Conservation (phyloP, 208 protist species). For the Crithidia expoeki region DNA sequence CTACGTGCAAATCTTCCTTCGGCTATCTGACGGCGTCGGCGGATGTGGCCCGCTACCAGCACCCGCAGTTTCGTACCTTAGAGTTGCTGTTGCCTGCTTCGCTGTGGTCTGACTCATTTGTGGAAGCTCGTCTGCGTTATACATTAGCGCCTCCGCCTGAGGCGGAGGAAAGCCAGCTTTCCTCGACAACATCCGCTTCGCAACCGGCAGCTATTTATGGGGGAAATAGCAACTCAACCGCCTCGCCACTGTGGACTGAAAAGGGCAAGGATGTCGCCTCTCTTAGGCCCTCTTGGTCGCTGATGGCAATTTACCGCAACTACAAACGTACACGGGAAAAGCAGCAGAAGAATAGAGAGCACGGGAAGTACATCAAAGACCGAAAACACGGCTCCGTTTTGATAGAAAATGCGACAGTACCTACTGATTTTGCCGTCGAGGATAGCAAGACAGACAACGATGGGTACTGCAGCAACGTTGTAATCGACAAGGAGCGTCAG, state of each 20-base stretch:
- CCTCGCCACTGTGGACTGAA: too few relatives aligned
- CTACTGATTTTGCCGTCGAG: too few relatives aligned
- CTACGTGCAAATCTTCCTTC: constrained; percentile 4
- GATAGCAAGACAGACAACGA: too few relatives aligned
- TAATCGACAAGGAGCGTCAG: too few relatives aligned
- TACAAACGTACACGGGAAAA: constrained; percentile 9
- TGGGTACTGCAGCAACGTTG: too few relatives aligned
- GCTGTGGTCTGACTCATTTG: constrained; percentile 38
- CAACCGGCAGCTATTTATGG: background rate
- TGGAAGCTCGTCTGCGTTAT: constrained; percentile 20
- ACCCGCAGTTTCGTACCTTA: constrained; percentile 18
- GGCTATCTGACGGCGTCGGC: background rate
- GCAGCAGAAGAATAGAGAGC: background rate
- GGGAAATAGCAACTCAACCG: too few relatives aligned
- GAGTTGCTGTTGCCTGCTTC: constrained; percentile 25
- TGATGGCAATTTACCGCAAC: constrained; percentile 22
- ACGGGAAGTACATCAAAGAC: background rate
- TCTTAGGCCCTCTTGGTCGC: constrained; percentile 4
- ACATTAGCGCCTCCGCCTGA: constrained; percentile 2
- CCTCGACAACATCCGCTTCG: background rate
- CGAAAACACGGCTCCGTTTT: background rate
- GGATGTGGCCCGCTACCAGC: constrained; percentile 11
- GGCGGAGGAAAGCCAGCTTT: background rate
- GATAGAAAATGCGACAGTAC: too few relatives aligned
- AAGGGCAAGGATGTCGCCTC: too few relatives aligned